These are phyloP conservation scores for Ramaria rubella DNA, from an alignment of 768 basidiomycete species.

Conservation along the genomic window DNA sequence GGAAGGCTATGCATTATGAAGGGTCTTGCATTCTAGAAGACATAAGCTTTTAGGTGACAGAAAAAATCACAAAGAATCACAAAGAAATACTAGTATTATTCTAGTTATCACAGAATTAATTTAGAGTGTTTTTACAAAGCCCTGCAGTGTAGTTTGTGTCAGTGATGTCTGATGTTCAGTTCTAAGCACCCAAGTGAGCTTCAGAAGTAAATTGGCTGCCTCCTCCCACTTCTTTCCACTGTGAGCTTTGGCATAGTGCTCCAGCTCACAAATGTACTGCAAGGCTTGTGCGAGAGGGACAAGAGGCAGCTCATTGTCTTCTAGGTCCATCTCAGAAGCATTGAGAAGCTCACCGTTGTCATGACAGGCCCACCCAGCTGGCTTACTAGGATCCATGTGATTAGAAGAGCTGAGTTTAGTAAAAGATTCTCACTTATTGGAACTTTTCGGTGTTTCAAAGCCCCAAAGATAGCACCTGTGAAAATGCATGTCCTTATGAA, in stretches of 20 bases:
- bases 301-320: no score
- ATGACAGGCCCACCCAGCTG: neutral
- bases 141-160: neutral
- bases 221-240: neutral
- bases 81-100: neutral
- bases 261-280: neutral
- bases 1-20: neutral
- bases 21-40: neutral
- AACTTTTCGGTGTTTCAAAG: no score
- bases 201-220: neutral
- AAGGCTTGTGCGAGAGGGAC: no score
- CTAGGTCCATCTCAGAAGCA: neutral
- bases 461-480: neutral
- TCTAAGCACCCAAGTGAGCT: neutral
- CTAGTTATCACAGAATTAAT: neutral
- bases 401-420: neutral
- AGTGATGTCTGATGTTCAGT: neutral
- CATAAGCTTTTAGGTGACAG: neutral
- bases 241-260: neutral
- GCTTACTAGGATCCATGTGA: neutral
- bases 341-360: neutral
- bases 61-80: neutral
- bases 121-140: neutral
- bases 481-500: neutral
- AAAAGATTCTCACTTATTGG: neutral